Conservation (phyloP, 305 asterid species). For the Fraxinus platypoda region DNA sequence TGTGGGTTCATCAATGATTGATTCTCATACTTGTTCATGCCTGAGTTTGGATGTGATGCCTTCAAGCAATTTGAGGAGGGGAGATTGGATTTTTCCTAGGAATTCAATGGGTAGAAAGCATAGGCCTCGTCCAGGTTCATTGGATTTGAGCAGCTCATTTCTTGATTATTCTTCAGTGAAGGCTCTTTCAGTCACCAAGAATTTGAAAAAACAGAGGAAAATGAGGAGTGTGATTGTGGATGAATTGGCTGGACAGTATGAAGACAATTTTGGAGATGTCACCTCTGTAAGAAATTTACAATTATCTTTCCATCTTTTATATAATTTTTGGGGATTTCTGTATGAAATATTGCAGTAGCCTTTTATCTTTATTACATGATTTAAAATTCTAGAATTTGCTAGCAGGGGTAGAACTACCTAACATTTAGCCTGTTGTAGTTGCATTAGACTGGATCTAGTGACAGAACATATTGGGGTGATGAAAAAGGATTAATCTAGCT, state of each 20-base stretch:
- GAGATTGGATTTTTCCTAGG: constrained; percentile 27
- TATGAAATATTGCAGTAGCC: not conserved
- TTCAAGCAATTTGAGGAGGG: constrained; percentile 20
- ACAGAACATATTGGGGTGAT: not conserved
- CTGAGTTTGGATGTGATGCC: constrained; percentile 46
- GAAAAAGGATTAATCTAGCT: not conserved
- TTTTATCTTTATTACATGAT: not conserved
- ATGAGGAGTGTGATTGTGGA: constrained; percentile 41
- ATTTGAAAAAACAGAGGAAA: constrained; percentile 41
- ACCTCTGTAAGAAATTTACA: constrained; percentile 45
- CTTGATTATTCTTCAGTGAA: constrained; percentile 37
- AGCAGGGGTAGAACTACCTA: not conserved
- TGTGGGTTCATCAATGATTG: constrained; percentile 52
- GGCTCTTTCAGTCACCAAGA: constrained; percentile 36
- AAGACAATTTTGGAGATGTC: constrained; percentile 65
- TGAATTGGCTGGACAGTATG: constrained; percentile 66
- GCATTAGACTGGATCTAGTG: not conserved
- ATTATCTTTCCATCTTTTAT: not conserved
- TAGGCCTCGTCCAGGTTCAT: constrained; percentile 30
- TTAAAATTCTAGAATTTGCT: not conserved
- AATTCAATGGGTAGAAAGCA: constrained; percentile 31
- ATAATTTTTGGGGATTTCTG: not conserved
- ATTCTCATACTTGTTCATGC: constrained; percentile 45
- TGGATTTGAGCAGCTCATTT: constrained; percentile 48
- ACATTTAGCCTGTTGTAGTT: not conserved